Evolutionary conservation across 257 asterid species (phyloP).

Genomic region (Rauvolfia tetraphylla): DNA sequence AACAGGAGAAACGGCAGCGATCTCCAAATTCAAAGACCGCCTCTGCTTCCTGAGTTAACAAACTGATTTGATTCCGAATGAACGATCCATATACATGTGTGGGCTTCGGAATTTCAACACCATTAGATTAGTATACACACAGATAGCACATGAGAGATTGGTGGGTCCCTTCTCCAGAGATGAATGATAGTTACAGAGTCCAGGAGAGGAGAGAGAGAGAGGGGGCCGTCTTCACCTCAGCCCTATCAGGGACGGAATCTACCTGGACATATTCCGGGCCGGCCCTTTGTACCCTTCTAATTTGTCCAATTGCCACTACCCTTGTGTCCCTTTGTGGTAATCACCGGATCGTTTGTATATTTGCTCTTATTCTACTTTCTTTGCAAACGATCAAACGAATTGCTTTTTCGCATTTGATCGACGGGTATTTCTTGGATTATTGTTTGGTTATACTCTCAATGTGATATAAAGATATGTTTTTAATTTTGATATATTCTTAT

Average conservation of each 20-base stretch:
- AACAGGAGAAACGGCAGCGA: background rate
- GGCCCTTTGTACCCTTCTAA: constrained; percentile 16
- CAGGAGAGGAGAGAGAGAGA: background rate
- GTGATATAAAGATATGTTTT: no score
- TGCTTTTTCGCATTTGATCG: no score
- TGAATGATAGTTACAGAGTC: background rate
- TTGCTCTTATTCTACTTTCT: background rate
- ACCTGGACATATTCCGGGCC: constrained; percentile 29
- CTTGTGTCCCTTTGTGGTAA: background rate
- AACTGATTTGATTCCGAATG: background rate
- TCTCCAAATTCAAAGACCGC: background rate
- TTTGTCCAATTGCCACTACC: background rate
- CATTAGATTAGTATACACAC: constrained; percentile 5
- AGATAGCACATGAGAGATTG: constrained; percentile 1
- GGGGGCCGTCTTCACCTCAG: background rate
- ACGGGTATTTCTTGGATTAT: no score
- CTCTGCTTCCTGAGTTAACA: background rate
- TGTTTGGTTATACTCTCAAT: no score
- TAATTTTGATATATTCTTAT: no score
- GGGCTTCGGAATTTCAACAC: constrained; percentile 5
- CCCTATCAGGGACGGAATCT: constrained; percentile 22
- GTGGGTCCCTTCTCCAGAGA: constrained; percentile 7
- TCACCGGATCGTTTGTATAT: background rate
- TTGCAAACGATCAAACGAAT: no score
- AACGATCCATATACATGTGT: background rate